Base-by-base conservation (phyloP, 1,139 yeast genomes). In the Zygosaccharomyces pseudobailii region DNA sequence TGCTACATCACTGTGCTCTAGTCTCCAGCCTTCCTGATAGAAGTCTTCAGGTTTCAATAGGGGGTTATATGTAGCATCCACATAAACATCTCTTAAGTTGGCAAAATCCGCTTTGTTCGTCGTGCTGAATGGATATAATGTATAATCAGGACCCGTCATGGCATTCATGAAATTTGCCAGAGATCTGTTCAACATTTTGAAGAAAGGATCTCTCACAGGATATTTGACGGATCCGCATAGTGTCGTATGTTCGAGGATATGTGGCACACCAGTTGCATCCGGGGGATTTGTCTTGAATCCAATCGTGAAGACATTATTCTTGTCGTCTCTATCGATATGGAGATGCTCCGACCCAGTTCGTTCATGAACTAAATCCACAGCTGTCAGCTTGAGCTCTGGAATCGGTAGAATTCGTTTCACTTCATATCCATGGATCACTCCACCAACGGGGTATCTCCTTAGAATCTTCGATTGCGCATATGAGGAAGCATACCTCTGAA, bases 161-260 rank as follows among this genome's bases (percentile, higher is more conserved):
- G 99, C 99, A 65, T 92, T 92, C 99, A 92, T 92, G 68, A 89
- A 92, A 66, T 88, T 92, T 35, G 97, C 84, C 59, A 92, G 71
- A 17, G 88, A 71, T 56, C 97, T 72, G 63, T 90, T 92, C 49
- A 92, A 74, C 98, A 92, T 92, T 66, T 92, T 90, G 76, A 92
- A 94, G 67, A 92, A 92, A 3, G 99, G 98, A 67, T 92, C 98
- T 57, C 97, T 75, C 2, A 92, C 97, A 0, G 97, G 97, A 65
- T 79, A 92, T 63, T 84, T 86, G 50, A 77, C 73, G 1, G 96
- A 87, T 3, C 98, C 99, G 70, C 98, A 92, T 34, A 92, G 71
- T 1, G 97, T 89, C 6, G 97, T 90, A 65, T 92, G 98, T 65
- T 92, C 97, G 51, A 92, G 70, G 49, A 92, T 90, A 67, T 92